Conservation (phyloP, 306 rosid species). For the Potentilla sterilis region DNA sequence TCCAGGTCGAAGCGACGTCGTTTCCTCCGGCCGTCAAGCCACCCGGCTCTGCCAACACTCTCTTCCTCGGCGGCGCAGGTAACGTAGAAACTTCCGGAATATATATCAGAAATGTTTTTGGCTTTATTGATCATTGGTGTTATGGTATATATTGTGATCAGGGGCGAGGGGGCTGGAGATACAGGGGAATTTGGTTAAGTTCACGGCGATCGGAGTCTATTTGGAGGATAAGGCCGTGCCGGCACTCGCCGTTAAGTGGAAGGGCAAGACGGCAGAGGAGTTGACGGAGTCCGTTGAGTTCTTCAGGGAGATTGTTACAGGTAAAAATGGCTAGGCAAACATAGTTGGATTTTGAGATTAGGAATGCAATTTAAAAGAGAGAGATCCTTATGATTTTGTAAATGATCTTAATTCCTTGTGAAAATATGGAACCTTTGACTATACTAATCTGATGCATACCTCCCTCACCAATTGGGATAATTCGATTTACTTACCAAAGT, state of each 20-base stretch:
- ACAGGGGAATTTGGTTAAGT: slow-evolving; percentile 51
- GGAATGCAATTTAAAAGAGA: not conserved
- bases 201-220: slow-evolving; percentile 71
- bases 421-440: not conserved
- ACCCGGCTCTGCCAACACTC: slow-evolving; percentile 42
- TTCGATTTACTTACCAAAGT: not conserved
- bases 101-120: not conserved
- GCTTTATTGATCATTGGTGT: not conserved
- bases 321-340: slow-evolving; percentile 24
- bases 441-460: not conserved
- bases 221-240: slow-evolving; percentile 60
- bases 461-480: not conserved
- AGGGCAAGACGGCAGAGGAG: slow-evolving; percentile 45
- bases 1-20: slow-evolving; percentile 31
- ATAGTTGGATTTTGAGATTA: not conserved
- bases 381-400: not conserved
- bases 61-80: slow-evolving; percentile 55
- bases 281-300: slow-evolving; percentile 56
- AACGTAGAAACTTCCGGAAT: not conserved
- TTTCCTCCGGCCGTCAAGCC: slow-evolving; percentile 37
- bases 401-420: not conserved
- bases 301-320: slow-evolving; percentile 60
- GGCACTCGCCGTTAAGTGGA: slow-evolving; percentile 60
- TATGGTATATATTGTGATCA: slow-evolving; percentile 16
- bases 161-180: slow-evolving; percentile 65